Base-by-base conservation (phyloP, 2,329 filamentous ascomycete species). In the Talaromyces marneffei region DNA sequence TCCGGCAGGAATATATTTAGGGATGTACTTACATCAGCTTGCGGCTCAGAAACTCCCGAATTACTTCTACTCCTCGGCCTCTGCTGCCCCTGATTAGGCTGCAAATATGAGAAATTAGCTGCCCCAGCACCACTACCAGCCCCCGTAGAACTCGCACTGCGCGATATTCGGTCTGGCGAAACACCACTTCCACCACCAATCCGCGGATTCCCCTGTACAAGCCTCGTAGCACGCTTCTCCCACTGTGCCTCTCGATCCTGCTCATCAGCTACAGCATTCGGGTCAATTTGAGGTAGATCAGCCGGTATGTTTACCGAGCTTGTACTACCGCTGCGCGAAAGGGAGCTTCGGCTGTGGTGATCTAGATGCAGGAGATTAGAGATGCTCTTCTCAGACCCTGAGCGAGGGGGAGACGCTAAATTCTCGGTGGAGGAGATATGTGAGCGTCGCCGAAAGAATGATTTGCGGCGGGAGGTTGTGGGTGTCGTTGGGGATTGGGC, bases 191-290 rank as follows among this genome's bases (percentile, higher is more conserved):
- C 69, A 57, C 65, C 70, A 57, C 65, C 69, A 65, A 73, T 79
- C 64, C 79, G 72, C 55, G 79, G 77, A 62, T 81, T 80, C 63
- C 74, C 82, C 67, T 84, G 84, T 33, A 91, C 93, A 66, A 97
- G 80, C 63, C 95, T 85, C n/a, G 92, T 97, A 29, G 94, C 94
- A 63, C 93, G 83, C 78, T 90, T 88, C 81, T 97, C 94, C 94
- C 94, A 99, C 76, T 89, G 84, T 62, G 85, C 85, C 79, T 95
- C 89, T 57, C 80, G 78, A 27, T 83, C 81, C 65, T 81, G 77
- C 62, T 73, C 76, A 66, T 80, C 78, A 35, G 78, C 79, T 61
- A 77, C 71, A 65, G 78, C 74, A 69, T 79, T 73, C 7, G 48
- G 14, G 66, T 77, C 72, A 61, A 96, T 91, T 64, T 87, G 87